Base-by-base conservation (phyloP, 768 basidiomycete genomes). In the Pleurotus tuoliensis region DNA sequence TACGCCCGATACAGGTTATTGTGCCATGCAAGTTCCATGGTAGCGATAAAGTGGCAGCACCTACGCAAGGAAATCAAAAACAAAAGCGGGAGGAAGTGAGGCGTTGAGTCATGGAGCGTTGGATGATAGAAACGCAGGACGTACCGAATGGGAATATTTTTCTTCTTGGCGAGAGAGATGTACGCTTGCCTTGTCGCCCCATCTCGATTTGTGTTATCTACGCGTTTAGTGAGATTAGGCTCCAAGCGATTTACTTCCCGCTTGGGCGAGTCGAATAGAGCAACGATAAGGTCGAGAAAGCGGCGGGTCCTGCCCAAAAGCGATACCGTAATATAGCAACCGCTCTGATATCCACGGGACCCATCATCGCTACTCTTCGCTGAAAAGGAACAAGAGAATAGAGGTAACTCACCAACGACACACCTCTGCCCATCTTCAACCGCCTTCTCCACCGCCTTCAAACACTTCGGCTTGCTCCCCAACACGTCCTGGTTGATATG, bases 171-270 rank as follows among this genome's bases (percentile, higher is more conserved):
- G 11, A 92, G 58, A 50, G 84, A 79, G 13, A 94, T 60, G 66
- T 95, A 98, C 46, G 76, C 69, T 58, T 82, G 82, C 48, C 95
- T 80, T 24, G 90, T 94, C 20, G 69, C 64, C 5, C 63, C 64
- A 62, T 94, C 82, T 9, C 92, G 83, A 68, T 96, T 96, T n/a
- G 95, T 97, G 67, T 96, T 97, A 67, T 98, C 94, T 94, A 55
- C 15, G 40, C 37, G n/a, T 44, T 11, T n/a, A 45, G 39, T 16
- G 30, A 34, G 30, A 34, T 34, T 34, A 11, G 11, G 30, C 30
- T 11, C 3, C 3, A 2, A 34, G 30, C 9, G 1, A 11, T 34
- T 34, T 34, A 34, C 30, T 34, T 34, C 30, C 30, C 9, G 30
- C 30, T 30, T 30, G 30, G 5, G 30, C 5, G 30, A 30, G 30